phyloP scores from a whole-genome alignment of 805 yeast species.

The Saccharomycopsis guyanensis region DNA sequence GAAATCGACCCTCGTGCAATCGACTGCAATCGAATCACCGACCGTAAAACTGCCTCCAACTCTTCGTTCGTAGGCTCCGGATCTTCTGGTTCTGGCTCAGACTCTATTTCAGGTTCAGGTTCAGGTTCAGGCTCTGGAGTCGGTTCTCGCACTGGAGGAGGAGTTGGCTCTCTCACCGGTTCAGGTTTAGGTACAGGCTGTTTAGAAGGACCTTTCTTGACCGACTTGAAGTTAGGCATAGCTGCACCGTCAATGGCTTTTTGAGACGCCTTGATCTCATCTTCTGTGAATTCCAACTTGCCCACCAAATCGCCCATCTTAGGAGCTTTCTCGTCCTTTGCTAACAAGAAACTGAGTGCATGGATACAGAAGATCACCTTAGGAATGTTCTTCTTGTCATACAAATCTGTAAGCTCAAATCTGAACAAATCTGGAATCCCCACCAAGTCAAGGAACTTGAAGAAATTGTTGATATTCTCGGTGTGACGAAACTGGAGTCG shows the following conservation, averaged over 20 bases:
- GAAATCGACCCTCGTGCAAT: slow-evolving; percentile 60
- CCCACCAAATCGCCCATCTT: slow-evolving; percentile 57
- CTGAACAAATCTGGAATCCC: slow-evolving; percentile 81
- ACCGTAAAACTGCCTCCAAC: slow-evolving; percentile 26
- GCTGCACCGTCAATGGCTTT: slow-evolving; percentile 55
- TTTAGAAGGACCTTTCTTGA: slow-evolving; percentile 25
- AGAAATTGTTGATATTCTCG: slow-evolving; percentile 83
- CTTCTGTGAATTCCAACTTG: slow-evolving; percentile 52
- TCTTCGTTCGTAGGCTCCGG: slow-evolving; percentile 20
- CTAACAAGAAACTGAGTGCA: slow-evolving; percentile 72
- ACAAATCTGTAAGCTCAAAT: slow-evolving; percentile 88
- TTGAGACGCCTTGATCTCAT: slow-evolving; percentile 63
- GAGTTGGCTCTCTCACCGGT: not conserved
- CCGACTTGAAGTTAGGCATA: slow-evolving; percentile 68
- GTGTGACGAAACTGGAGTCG: slow-evolving; percentile 82
- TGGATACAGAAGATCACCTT: slow-evolving; percentile 91
- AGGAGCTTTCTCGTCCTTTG: slow-evolving; percentile 51
- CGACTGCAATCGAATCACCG: slow-evolving; percentile 54
- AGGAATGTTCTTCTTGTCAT: slow-evolving; percentile 86
- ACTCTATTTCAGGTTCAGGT: slow-evolving; percentile 6
- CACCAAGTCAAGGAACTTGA: slow-evolving; percentile 58
- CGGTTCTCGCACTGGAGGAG: not conserved
- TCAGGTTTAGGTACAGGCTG: not conserved
- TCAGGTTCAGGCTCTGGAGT: slow-evolving; percentile 10
- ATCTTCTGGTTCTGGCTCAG: slow-evolving; percentile 9